Evolutionary conservation across 2,329 filamentous ascomycete genomes (phyloP), one percentile per base, ranked within the genome.

Genomic region (Neonectria coccinea): DNA sequence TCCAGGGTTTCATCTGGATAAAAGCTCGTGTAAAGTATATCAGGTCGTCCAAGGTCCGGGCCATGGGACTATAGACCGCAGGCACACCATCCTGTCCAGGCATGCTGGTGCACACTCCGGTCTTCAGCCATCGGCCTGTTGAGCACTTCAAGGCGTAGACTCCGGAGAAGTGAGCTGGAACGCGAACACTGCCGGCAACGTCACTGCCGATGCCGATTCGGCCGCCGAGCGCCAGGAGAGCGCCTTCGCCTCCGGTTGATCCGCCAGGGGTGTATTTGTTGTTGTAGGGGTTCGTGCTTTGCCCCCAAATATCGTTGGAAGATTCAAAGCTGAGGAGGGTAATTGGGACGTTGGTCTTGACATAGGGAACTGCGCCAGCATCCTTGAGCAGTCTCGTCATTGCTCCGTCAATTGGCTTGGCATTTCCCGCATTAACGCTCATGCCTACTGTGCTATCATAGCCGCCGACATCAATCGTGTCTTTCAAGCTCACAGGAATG

Each of bases 61-160:
- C 88, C 95, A 98, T 97, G 5, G 94, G 94, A 62, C 92, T 95
- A 80, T 94, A 97, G 20, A 97, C 93, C 67, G 91, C 92, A 1
- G 93, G 89, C 33, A 97, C 89, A 1, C 94, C 94, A 76, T 97
- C 95, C 76, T 97, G 94, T 0, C 95, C 95, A 0, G 92, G 89
- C 93, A 97, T 97, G 72, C 91, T 94, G 0, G 94, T 97, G 66
- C 87, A 88, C 76, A 93, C 89, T 10, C 93, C 93, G 45, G 88
- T 85, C 78, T 97, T 97, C 1, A 93, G 93, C 93, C 94, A 97
- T 53, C 94, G 86, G 2, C 95, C 94, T 1, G 92, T 97, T 3
- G 92, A 94, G 80, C 94, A 97, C 39, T 92, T 89, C 25, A 97
- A 81, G 18, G 91, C 91, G 79, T 97, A 97, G 76, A 95, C 93